Percentiles rank a stretch among this genome's conserved stretches.
Conservation (phyloP, 2,329 filamentous ascomycete species). For the Fusarium palustre region DNA sequence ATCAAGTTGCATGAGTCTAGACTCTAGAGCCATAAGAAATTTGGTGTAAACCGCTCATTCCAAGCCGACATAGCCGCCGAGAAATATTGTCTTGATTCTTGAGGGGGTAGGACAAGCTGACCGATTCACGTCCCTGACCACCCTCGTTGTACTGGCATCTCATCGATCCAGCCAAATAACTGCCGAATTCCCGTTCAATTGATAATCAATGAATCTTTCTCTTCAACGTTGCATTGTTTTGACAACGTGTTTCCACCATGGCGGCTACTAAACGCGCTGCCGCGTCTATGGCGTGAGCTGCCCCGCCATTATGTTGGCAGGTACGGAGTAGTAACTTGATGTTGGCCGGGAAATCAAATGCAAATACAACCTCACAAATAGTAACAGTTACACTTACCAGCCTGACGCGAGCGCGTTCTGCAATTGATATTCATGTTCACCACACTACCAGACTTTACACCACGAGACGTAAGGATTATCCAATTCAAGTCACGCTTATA, state of each 20-base stretch:
- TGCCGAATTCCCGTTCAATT: constrained; percentile 2
- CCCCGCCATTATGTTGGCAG: constrained; percentile 31
- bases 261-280: constrained; percentile 44
- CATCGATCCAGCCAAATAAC: not conserved
- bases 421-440: constrained; percentile 64
- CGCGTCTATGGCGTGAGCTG: constrained; percentile 37
- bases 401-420: constrained; percentile 32
- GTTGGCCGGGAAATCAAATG: constrained; percentile 29
- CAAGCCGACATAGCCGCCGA: constrained; percentile 39
- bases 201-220: constrained; percentile 1
- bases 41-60: constrained; percentile 28
- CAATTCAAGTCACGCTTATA: not conserved
- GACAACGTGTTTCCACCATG: constrained; percentile 11
- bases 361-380: constrained; percentile 33
- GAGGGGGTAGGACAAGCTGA: not conserved
- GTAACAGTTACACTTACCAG: constrained; percentile 24
- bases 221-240: constrained; percentile 27
- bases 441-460: constrained; percentile 74
- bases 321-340: constrained; percentile 1
- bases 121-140: not conserved
- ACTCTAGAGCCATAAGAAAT: constrained; percentile 25
- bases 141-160: constrained; percentile 13
- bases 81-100: constrained; percentile 15
- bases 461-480: constrained; percentile 71
- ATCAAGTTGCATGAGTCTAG: constrained; percentile 33